A percentile compares a stretch with the other conserved stretches of the same genome.
Evolutionary conservation across 2,329 filamentous ascomycete genomes (phyloP).

Genomic region (Setomelanomma holmii): DNA sequence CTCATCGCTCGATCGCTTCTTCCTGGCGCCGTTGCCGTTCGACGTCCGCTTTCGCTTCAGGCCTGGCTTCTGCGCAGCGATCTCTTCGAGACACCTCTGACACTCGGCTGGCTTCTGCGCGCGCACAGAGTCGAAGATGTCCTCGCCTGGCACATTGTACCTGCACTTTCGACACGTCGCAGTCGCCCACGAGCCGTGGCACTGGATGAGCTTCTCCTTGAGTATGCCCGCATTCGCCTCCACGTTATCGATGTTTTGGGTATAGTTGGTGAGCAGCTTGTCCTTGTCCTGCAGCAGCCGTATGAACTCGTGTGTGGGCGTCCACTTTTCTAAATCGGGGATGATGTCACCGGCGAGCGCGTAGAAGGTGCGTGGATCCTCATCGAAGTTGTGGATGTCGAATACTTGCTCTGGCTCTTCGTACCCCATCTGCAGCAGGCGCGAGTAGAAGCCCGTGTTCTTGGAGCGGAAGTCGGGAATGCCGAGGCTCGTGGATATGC

Average conservation of each 20-base stretch:
- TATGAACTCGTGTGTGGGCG: constrained; percentile 94
- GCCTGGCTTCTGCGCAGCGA: constrained; percentile 57
- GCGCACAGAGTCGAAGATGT: constrained; percentile 80
- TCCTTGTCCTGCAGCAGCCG: constrained; percentile 83
- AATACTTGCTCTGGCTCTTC: constrained; percentile 94
- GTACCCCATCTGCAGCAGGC: constrained; percentile 77
- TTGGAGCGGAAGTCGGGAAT: constrained; percentile 98
- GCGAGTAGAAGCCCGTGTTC: constrained; percentile 88
- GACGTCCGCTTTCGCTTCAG: constrained; percentile 62
- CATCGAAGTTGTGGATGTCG: constrained; percentile 83
- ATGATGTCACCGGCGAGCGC: constrained; percentile 89
- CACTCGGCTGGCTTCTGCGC: constrained; percentile 80
- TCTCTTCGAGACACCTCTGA: constrained; percentile 68
- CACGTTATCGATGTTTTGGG: constrained; percentile 98
- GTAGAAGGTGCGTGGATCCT: constrained; percentile 90
- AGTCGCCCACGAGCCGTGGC: constrained; percentile 93
- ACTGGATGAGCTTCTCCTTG: constrained; percentile 86
- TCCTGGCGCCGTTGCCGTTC: constrained; percentile 51
- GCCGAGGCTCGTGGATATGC: constrained; percentile 94
- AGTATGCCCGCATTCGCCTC: constrained; percentile 85
- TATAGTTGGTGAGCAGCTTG: constrained; percentile 95
- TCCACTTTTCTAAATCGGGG: constrained; percentile 78
- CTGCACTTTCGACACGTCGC: constrained; percentile 87
- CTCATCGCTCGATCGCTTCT: constrained; percentile 59
- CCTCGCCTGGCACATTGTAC: constrained; percentile 74